Evolutionary conservation across 2,329 filamentous ascomycete genomes (phyloP), one percentile per base, ranked within the genome.

Genomic region (Aspergillus costaricaensis): DNA sequence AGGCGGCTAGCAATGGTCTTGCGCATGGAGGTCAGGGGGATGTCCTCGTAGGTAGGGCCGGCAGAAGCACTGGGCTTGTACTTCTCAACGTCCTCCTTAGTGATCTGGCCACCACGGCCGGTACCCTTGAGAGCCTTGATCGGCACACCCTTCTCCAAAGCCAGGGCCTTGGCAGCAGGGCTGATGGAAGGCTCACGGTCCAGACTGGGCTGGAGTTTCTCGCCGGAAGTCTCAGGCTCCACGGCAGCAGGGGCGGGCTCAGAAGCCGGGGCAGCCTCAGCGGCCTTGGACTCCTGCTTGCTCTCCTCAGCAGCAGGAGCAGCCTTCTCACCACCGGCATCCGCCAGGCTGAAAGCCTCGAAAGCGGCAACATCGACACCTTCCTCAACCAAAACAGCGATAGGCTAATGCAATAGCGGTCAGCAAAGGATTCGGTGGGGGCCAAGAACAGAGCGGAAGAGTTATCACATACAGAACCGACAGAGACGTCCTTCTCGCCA

Each of bases 1-100:
- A 99, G 90, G 70, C 95, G 92, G 79, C 82, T 88, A 78, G 95
- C 95, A 77, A 99, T 99, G 68, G 91, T 93, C 88, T 97, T 98
- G 84, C 95, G 93, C 95, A 99, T 99, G 77, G 90, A 90, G 73
- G 85, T 90, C 70, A 93, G 86, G 65, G 92, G 91, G 63, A 86
- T 86, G 75, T 99, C 95, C 80, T 92, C 88, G 80, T 91, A 98
- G 61, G 85, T 80, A 62, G 91, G 84, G 50, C 82, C 86, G 56
- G 81, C 73, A 53, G 82, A 74, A 47, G 82, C 68, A 58, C 80
- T 76, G 59, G 90, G 83, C 75, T 87, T 81, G 75, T 86, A 89
- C 82, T 96, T 96, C 83, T 97, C 94, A 72, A 98, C 87, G 78
- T 98, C 94, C 74, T 91, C 87, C 82, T 93, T 91, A 70, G 91